Conservation (phyloP, 345 rosid species). For the Heritiera littoralis region DNA sequence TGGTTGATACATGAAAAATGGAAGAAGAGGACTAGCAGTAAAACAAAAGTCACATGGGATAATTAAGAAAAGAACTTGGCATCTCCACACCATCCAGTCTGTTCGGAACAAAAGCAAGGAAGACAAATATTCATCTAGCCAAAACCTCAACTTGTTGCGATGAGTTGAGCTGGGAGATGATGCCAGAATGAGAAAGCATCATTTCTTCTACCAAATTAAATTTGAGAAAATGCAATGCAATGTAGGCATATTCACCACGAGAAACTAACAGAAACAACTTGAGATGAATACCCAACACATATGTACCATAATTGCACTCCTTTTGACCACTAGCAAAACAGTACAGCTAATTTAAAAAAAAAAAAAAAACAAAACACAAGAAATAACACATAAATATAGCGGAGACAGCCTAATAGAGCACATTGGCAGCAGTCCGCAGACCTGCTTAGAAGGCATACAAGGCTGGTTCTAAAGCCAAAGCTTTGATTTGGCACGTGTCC, state of each 20-base stretch:
- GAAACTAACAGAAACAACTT: not conserved
- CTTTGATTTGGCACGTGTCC: not conserved
- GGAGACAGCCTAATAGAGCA: not conserved
- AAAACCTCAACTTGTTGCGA: not conserved
- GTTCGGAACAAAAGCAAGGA: not conserved
- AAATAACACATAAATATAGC: not conserved
- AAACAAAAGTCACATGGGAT: not conserved
- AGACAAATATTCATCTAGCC: not conserved
- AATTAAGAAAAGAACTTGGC: not conserved
- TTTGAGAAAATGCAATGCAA: not conserved
- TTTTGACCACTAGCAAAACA: not conserved
- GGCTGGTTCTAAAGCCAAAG: not conserved
- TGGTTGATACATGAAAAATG: not conserved
- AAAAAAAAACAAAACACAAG: not conserved
- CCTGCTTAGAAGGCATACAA: not conserved
- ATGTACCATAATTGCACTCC: not conserved
- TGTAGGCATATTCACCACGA: not conserved
- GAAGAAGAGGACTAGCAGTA: not conserved
- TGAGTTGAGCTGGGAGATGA: not conserved
- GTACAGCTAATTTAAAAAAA: not conserved
- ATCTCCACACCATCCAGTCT: not conserved
- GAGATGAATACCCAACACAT: not conserved
- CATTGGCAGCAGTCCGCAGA: not conserved
- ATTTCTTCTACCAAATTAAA: no score
- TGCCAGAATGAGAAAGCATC: no score